phyloP scores from a whole-genome alignment of 495 filamentous ascomycete genomes.

The Penicillium turbatum region DNA sequence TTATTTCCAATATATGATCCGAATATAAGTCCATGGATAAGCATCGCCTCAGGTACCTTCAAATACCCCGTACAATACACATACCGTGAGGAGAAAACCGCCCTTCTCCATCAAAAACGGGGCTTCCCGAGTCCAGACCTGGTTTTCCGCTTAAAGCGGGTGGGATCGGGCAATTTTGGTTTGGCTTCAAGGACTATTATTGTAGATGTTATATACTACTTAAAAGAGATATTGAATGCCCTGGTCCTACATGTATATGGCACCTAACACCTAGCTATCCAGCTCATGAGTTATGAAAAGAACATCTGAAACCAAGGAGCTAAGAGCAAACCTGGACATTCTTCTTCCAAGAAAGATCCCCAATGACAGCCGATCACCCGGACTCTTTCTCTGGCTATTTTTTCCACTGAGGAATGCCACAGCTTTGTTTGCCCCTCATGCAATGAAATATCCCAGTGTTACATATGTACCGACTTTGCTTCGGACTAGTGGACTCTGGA shows the following conservation, averaged over 20 bases:
- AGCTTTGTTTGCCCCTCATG: slow-evolving; percentile 18
- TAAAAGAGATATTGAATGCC: not conserved
- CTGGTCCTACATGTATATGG: too few relatives aligned
- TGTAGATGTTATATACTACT: too few relatives aligned
- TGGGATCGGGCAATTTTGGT: not conserved
- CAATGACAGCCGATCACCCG: not conserved
- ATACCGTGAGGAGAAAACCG: slow-evolving; percentile 17
- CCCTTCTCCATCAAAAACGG: slow-evolving; percentile 16
- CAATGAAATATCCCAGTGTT: slow-evolving; percentile 13
- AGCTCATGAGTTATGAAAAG: too few relatives aligned
- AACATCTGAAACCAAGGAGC: too few relatives aligned
- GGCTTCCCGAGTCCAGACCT: slow-evolving; percentile 18
- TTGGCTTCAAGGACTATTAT: not conserved
- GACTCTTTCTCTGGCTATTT: not conserved
- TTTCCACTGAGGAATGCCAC: slow-evolving; percentile 2
- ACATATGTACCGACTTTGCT: slow-evolving; percentile 1
- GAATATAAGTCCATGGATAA: too few relatives aligned
- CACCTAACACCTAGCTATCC: too few relatives aligned
- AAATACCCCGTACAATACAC: not conserved
- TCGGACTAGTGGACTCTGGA: slow-evolving; percentile 2
- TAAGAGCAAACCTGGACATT: too few relatives aligned
- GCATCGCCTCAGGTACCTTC: too few relatives aligned
- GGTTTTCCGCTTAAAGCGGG: slow-evolving; percentile 3
- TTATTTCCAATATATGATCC: too few relatives aligned
- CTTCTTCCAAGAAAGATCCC: not conserved